Base-by-base conservation (phyloP, 129 eudicot genomes). In the Flaveria trinervia region DNA sequence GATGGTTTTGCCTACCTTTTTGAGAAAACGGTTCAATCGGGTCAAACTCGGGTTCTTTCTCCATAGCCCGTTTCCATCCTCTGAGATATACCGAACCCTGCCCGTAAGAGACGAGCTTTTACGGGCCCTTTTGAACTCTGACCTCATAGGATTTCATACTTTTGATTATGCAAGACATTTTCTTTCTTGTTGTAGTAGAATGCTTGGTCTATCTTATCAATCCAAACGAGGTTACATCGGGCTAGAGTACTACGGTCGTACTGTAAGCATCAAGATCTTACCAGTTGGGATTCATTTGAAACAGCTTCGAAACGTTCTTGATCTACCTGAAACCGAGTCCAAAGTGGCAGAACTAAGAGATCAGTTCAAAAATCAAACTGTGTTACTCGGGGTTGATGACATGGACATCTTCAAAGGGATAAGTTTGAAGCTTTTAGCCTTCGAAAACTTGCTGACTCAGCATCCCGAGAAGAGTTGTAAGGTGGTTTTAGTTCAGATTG, bases 361-460 rank as follows among this genome's bases (percentile, higher is more conserved):
- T 73, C 86, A 55, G 17, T 92, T 87, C 67, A 73, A 62, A 33
- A 87, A 83, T 60, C 87, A 77, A 62, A 88, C 87, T 11, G 92
- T 92, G 59, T 82, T 92, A 83, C 96, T 91, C n/a, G 97, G 97
- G 52, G 97, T 91, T 49, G 97, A 91, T 82, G 97, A 91, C 84
- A 91, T 91, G 96, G 97, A 92, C 79, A 92, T 92, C 26, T 92
- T 92, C 57, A 92, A 92, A 78, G 97, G 97, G 7, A 92, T 92
- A 79, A 92, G 93, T 75, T 80, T 92, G 79, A 92, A 92, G 49
- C 93, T 92, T 71, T 80, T 92, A 79, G 96, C 97, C 5, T 89
- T 89, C 54, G 97, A 92, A 74, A 89, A 88, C 50, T 74, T 92
- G 84, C 93, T 92, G 74, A 81, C 84, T 69, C 93, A 87, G 28